Evolutionary conservation across 2,329 filamentous ascomycete species (phyloP).

Genomic region (Westerdykella aurantiaca): DNA sequence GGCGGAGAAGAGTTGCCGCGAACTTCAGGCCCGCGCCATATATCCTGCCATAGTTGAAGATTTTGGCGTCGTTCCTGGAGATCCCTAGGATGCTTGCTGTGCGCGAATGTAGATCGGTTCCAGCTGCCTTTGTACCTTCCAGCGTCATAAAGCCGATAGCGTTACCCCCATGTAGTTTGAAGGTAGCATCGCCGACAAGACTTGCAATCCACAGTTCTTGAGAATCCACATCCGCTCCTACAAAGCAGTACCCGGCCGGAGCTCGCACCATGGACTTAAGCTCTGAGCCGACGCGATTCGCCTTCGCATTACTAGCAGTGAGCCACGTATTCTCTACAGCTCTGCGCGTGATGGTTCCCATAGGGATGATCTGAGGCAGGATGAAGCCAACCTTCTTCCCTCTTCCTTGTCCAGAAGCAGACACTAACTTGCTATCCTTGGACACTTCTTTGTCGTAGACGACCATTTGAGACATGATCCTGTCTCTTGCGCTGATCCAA

Average conservation of each 20-base stretch:
- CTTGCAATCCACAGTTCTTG: conserved; percentile 98
- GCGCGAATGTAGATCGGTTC: conserved; percentile 89
- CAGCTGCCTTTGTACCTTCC: conserved; percentile 88
- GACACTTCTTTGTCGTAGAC: conserved; percentile 66
- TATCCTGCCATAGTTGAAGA: conserved; percentile 98
- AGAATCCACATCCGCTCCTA: conserved; percentile 95
- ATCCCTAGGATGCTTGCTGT: conserved; percentile 91
- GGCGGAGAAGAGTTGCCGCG: conserved; percentile 78
- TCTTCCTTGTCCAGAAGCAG: conserved; percentile 17
- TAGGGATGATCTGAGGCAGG: conserved; percentile 89
- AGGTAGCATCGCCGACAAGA: conserved; percentile 87
- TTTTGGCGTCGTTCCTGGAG: conserved; percentile 88
- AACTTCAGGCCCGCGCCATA: conserved; percentile 97
- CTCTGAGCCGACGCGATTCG: conserved; percentile 91
- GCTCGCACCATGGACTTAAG: conserved; percentile 95
- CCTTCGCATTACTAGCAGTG: conserved; percentile 94
- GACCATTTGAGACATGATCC: conserved; percentile 93
- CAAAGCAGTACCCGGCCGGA: conserved; percentile 84
- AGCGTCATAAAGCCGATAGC: conserved; percentile 99
- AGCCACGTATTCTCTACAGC: conserved; percentile 98
- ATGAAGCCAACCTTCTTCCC: conserved; percentile 65
- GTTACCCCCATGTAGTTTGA: conserved; percentile 91
- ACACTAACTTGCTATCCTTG: conserved; percentile 15
- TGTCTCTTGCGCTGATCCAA: conserved; percentile 92
- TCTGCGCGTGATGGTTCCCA: conserved; percentile 93